Percentiles rank a stretch among this genome's conserved stretches.
Conservation (phyloP, 257 asterid genomes). For the Anisodus acutangulus region DNA sequence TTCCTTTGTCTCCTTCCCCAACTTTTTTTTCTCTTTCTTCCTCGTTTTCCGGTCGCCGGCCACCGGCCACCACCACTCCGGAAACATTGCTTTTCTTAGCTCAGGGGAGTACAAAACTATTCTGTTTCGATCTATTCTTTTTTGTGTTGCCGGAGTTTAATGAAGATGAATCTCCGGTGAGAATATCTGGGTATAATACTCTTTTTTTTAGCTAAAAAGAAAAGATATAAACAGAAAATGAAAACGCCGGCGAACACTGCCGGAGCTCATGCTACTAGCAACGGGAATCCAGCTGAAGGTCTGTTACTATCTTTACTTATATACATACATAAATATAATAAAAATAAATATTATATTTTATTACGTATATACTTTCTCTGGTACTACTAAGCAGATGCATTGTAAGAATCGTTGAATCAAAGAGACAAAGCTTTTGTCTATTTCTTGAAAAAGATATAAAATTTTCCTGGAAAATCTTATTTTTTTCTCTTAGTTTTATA, state of each 20-base stretch:
- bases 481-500: neutral
- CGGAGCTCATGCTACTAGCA: conserved; percentile 55
- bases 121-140: neutral
- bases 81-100: too few species aligned
- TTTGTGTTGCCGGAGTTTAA: too few species aligned
- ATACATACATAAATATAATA: too few species aligned
- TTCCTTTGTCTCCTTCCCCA: conserved; percentile 53
- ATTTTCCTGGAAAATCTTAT: neutral
- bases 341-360: too few species aligned
- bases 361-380: too few species aligned
- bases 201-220: conserved; percentile 31
- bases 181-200: conserved; percentile 26
- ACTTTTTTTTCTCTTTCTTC: conserved; percentile 28
- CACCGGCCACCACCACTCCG: too few species aligned
- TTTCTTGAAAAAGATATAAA: too few species aligned
- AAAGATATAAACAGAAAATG: conserved; percentile 42
- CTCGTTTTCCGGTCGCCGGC: conserved; percentile 23
- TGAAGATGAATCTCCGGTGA: conserved; percentile 52
- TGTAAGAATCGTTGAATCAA: conserved; percentile 24
- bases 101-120: too few species aligned
- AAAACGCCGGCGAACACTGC: conserved; percentile 58
- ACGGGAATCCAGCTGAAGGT: conserved; percentile 69
- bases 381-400: neutral
- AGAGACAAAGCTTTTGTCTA: neutral
- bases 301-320: neutral